Evolutionary conservation across 164 flowering plant genomes (phyloP), one percentile per base, ranked within the genome.

Genomic region (Cinnamomum micranthum): DNA sequence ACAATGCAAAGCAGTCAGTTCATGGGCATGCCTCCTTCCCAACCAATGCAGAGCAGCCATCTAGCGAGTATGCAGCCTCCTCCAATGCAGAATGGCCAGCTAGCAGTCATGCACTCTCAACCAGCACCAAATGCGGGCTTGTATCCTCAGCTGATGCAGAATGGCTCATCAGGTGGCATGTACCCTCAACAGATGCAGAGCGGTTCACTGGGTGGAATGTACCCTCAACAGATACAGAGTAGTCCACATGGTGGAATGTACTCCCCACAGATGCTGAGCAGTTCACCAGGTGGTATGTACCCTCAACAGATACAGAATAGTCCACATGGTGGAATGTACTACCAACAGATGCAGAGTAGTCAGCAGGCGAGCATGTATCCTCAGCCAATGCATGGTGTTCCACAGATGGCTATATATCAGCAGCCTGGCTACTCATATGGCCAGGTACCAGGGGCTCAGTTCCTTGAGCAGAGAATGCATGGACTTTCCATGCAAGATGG

Each of bases 401-500:
- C 77, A 72, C 82, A 86, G 84, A 71, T 77, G 51, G 69, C 75
- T 0, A 82, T 82, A 86, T 84, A 87, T 77, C 82, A 87, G 74
- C 89, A 82, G 52, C 90, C 84, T 2, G 92, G 84, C 0, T 92
- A 92, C 71, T 91, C 89, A 14, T 88, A 91, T 73, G 86, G 85
- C 23, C 91, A 82, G 75, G 86, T 78, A 52, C 70, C 52, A 31
- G 19, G 51, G 24, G 2, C 67, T n/a, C 71, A 67, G 31, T 52
- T 41, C 6, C 64, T 77, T 9, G 67, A 72, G 60, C 95, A 89
- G 83, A 82, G 82, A 78, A 91, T 91, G 92, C 81, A 86, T 73
- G 96, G 91, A 24, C 79, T 92, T 9, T 86, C 97, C 11, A 60
- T 89, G 77, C 89, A 87, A 73, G 88, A 90, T 71, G 88, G 84